Percentiles rank a stretch among this genome's conserved stretches.
Conservation (phyloP, 2,329 filamentous ascomycete genomes). For the Aspergillus flavus region DNA sequence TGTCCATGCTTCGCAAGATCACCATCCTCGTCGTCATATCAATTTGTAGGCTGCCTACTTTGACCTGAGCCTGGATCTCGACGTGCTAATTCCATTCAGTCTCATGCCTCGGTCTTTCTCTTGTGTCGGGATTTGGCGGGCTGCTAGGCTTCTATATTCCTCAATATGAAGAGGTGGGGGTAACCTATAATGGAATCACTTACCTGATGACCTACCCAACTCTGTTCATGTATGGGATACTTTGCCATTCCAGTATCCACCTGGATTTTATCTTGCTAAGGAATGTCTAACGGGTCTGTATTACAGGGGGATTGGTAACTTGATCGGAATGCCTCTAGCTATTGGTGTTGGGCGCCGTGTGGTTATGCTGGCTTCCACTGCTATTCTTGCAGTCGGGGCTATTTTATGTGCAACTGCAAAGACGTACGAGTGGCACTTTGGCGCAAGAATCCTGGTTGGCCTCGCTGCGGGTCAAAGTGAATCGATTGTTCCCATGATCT, state of each 20-base stretch:
- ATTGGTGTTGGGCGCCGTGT: slow-evolving; percentile 39
- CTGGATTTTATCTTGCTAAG: background rate
- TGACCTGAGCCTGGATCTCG: too few species aligned
- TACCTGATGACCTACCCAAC: slow-evolving; percentile 40
- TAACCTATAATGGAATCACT: slow-evolving; percentile 44
- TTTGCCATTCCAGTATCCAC: background rate
- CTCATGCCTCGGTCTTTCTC: slow-evolving; percentile 41
- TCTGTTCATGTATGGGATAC: slow-evolving; percentile 26
- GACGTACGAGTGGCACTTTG: slow-evolving; percentile 43
- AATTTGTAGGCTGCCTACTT: slow-evolving; percentile 24
- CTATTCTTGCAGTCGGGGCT: slow-evolving; percentile 31
- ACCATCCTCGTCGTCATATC: slow-evolving; percentile 31
- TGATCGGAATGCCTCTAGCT: slow-evolving; percentile 39
- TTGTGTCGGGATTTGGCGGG: slow-evolving; percentile 48
- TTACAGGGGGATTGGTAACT: slow-evolving; percentile 36
- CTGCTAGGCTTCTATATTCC: slow-evolving; percentile 47
- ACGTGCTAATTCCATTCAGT: slow-evolving; percentile 33
- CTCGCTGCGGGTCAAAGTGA: slow-evolving; percentile 48
- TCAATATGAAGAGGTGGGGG: slow-evolving; percentile 39
- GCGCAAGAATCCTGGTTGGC: slow-evolving; percentile 41
- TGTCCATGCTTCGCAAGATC: slow-evolving; percentile 30
- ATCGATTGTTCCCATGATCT: slow-evolving; percentile 47
- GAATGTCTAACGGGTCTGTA: background rate
- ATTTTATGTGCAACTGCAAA: slow-evolving; percentile 31
- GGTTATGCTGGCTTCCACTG: slow-evolving; percentile 34